These are phyloP conservation scores for Saccharomyces hybrid DNA, from an alignment of 1,139 yeast genomes.

Conservation along the genomic window DNA sequence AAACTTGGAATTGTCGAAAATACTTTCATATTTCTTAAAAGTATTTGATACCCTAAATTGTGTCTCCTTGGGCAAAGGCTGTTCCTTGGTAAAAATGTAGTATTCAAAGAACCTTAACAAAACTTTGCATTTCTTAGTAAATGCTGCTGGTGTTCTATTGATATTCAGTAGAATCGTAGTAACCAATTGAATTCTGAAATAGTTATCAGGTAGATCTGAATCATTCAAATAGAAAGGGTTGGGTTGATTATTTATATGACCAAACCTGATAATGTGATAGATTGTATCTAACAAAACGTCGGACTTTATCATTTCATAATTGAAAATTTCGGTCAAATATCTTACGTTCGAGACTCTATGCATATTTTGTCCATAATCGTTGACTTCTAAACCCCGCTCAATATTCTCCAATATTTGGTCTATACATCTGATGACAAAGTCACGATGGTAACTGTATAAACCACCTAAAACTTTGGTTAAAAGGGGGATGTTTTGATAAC, in stretches of 20 bases:
- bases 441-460: conserved; percentile 35
- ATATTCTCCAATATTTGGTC: conserved; percentile 64
- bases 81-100: conserved; percentile 57
- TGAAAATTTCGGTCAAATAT: conserved; percentile 53
- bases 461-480: conserved; percentile 45
- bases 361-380: conserved; percentile 55
- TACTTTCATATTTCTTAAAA: conserved; percentile 29
- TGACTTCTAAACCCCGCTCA: conserved; percentile 57
- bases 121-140: conserved; percentile 34
- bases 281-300: conserved; percentile 46
- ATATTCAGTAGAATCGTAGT: conserved; percentile 33
- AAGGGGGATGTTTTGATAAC: conserved; percentile 45
- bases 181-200: conserved; percentile 60
- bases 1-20: conserved; percentile 28
- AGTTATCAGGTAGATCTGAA: conserved; percentile 58
- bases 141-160: conserved; percentile 15
- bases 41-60: conserved; percentile 46
- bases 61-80: conserved; percentile 60
- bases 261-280: conserved; percentile 57
- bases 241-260: conserved; percentile 61
- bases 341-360: conserved; percentile 53
- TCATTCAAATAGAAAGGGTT: conserved; percentile 36
- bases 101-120: conserved; percentile 64
- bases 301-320: conserved; percentile 42
- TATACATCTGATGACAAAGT: conserved; percentile 41